A percentile compares a stretch with the other conserved stretches of the same genome.
phyloP scores from a whole-genome alignment of 176 grass and related monocot species.

The Hyparrhenia diplandra region DNA sequence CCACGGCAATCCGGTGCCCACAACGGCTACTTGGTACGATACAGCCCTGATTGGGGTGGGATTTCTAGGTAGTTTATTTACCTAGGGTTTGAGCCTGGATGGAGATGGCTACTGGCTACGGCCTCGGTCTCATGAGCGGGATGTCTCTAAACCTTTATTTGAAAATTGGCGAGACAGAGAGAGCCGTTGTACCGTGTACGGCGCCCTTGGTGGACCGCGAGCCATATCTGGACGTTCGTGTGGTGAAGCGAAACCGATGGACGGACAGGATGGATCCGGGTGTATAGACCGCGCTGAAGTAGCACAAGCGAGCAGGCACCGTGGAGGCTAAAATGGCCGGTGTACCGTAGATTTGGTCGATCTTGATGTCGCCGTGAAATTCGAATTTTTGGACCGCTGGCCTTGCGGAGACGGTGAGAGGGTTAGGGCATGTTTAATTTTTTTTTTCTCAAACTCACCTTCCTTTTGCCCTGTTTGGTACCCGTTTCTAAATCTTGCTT shows the following conservation, averaged over 20 bases:
- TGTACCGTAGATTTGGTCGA: too few relatives aligned
- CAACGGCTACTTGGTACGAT: not conserved
- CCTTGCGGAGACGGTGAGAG: too few relatives aligned
- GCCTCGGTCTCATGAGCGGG: not conserved
- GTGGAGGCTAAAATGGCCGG: too few relatives aligned
- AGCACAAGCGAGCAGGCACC: too few relatives aligned
- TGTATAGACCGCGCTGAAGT: slow-evolving; percentile 6
- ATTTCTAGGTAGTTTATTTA: not conserved
- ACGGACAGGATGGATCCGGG: not conserved
- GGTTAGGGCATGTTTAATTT: too few relatives aligned
- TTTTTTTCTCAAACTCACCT: too few relatives aligned
- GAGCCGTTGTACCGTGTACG: not conserved
- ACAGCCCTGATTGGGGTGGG: not conserved
- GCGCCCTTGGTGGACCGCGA: not conserved
- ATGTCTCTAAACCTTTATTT: not conserved
- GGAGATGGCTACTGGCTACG: not conserved
- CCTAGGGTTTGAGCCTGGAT: slow-evolving; percentile 11
- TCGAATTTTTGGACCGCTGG: too few relatives aligned
- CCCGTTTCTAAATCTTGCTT: too few relatives aligned
- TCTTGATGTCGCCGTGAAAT: too few relatives aligned
- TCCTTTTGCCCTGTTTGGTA: too few relatives aligned
- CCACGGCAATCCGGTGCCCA: not conserved
- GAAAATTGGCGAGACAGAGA: not conserved
- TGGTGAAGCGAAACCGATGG: too few relatives aligned
- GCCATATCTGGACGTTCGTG: not conserved